A percentile compares a stretch with the other conserved stretches of the same genome.
Evolutionary conservation across 192 early-diverging fungal genomes (phyloP).

Genomic region (Gaertneriomyces semiglobifer): DNA sequence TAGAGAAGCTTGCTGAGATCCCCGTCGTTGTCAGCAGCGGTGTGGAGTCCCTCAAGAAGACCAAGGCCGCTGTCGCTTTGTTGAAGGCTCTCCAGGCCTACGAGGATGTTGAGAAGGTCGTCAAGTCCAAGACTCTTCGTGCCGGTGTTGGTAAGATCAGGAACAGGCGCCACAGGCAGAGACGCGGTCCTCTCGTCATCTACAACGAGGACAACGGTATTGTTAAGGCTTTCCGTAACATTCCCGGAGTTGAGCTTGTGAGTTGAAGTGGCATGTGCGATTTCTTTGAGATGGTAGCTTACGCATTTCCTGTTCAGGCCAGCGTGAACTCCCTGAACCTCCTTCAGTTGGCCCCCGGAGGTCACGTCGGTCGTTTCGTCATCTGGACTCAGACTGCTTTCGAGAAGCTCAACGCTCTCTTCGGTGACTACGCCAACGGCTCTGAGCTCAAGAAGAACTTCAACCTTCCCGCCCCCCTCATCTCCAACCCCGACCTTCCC

Average conservation of each 20-base stretch:
- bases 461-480: constrained; percentile 79
- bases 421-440: constrained; percentile 76
- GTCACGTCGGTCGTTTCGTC: constrained; percentile 97
- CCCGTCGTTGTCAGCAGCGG: constrained; percentile 83
- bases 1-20: constrained; percentile 87
- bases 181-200: constrained; percentile 94
- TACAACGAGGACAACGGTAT: constrained; percentile 93
- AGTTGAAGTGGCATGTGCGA: neutral
- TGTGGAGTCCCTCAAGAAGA: constrained; percentile 81
- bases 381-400: constrained; percentile 98
- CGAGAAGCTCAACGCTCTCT: constrained; percentile 86
- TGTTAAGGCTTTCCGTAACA: constrained; percentile 94
- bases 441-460: constrained; percentile 88
- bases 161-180: constrained; percentile 93
- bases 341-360: constrained; percentile 96
- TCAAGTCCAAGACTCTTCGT: constrained; percentile 91
- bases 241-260: constrained; percentile 95
- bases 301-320: constrained; percentile 18
- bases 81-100: constrained; percentile 92
- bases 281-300: neutral
- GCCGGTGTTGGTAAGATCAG: constrained; percentile 96
- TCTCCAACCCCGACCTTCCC: constrained; percentile 92
- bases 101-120: constrained; percentile 91
- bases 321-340: constrained; percentile 90
- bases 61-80: constrained; percentile 88